A percentile compares a stretch with the other conserved stretches of the same genome.
phyloP scores from a whole-genome alignment of 2,329 filamentous ascomycete genomes.

The Penicillium sp. region DNA sequence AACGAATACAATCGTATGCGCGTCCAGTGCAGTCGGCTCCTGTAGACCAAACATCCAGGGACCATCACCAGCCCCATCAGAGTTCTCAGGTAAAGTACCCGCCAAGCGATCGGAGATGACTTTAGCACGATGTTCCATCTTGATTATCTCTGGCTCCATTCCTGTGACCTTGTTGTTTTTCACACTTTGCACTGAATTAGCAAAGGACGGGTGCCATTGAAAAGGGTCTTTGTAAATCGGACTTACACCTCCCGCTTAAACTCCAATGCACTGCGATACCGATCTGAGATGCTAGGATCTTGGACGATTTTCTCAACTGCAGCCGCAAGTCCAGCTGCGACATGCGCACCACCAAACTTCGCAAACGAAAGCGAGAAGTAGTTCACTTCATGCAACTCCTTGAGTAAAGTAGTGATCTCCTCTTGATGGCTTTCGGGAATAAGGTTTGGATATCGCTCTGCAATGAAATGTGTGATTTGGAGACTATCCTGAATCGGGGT shows the following conservation, averaged over 20 bases:
- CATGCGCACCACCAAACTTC: not conserved
- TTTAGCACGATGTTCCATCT: not conserved
- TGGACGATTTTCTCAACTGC: not conserved
- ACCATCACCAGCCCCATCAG: not conserved
- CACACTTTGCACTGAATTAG: not conserved
- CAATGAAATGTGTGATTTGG: not conserved
- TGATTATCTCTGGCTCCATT: not conserved
- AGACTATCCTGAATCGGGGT: not conserved
- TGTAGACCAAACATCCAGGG: conserved; percentile 1
- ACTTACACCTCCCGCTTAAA: not conserved
- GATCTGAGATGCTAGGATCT: not conserved
- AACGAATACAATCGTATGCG: not conserved
- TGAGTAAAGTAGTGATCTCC: not conserved
- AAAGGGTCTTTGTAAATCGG: too few relatives aligned
- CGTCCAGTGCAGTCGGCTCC: not conserved
- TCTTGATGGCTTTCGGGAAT: not conserved
- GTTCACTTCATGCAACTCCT: not conserved
- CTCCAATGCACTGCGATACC: not conserved
- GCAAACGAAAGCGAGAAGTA: not conserved
- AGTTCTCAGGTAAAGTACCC: not conserved
- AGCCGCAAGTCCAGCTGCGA: not conserved
- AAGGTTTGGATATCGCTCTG: not conserved
- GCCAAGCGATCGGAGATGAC: not conserved
- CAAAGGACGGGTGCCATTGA: not conserved
- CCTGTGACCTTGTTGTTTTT: not conserved